Evolutionary conservation across 495 filamentous ascomycete genomes (phyloP), one percentile per base, ranked within the genome.

Genomic region (Trichocladium antarcticum): DNA sequence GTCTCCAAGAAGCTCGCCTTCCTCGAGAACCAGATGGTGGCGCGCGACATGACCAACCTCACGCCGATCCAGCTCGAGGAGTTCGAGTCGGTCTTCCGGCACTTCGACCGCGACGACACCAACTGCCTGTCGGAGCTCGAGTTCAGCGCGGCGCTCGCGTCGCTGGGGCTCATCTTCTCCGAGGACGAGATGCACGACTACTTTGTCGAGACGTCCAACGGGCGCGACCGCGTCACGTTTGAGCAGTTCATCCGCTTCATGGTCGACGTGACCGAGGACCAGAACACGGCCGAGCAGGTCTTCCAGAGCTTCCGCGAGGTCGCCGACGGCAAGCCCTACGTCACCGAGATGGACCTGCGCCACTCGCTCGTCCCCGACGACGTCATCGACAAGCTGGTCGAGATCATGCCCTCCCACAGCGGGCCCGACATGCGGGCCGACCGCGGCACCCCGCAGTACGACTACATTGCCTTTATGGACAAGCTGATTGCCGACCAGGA

Each of bases 221-320:
- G 82, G 1, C 73, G 75, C 32, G 75, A 79, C 55, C 76, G 82
- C 50, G 92, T 98, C 43, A 90, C 85, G 8, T 98, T 98, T 61
- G 92, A 98, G 69, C 93, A 96, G 65, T 98, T 98, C 62, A 98
- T 98, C 65, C 78, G 84, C 19, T 98, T 97, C 70, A 98, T 98
- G 92, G 92, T 98, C 7, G 87, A 89, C 56, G 90, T 95, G 34
- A 97, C 93, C 1, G 92, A 98, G 65, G 92, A 98, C 59, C 92
- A 98, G 65, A 95, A 97, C 58, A 94, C 88, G 15, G 93, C 92
- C 17, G 92, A 95, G 67, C 92, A 98, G 61, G 93, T 97, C 0
- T 96, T 88, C 68, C 92, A 97, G 68, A 87, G 81, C 60, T 98
- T 98, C 76, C 79, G 80, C 47, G 92, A 97, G 67, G 92, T 98